Conservation (phyloP, 352 stramenopile genomes). For the Phytophthora rubi region DNA sequence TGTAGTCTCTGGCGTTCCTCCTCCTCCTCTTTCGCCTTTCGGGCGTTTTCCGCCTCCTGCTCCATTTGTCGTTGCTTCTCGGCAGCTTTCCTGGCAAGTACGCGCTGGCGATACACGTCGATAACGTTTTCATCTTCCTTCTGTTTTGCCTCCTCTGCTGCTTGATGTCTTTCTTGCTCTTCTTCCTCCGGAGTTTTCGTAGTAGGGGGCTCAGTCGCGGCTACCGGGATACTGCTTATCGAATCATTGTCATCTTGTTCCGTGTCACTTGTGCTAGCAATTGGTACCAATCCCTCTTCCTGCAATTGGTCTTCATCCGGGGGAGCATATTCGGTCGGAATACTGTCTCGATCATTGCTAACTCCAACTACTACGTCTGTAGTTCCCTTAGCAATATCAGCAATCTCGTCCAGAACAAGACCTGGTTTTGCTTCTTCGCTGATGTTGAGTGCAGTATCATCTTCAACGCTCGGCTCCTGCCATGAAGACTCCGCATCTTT, state of each 20-base stretch:
- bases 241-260: not conserved
- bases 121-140: slow-evolving; percentile 65
- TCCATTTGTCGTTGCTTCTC: slow-evolving; percentile 66
- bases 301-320: not conserved
- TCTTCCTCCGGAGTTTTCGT: slow-evolving; percentile 35
- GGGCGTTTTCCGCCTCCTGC: slow-evolving; percentile 44
- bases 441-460: not conserved
- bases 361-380: not conserved
- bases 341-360: not conserved
- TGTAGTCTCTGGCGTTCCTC: slow-evolving; percentile 22
- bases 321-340: not conserved
- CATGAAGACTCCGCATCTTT: not conserved
- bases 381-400: not conserved
- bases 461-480: slow-evolving; percentile 5
- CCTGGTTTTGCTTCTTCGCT: not conserved
- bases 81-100: slow-evolving; percentile 64
- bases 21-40: slow-evolving; percentile 50
- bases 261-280: not conserved
- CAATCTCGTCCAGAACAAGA: not conserved
- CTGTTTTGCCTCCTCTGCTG: slow-evolving; percentile 58
- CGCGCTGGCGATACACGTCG: slow-evolving; percentile 69
- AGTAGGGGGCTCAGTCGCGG: not conserved
- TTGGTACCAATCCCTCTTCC: not conserved
- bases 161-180: slow-evolving; percentile 41
- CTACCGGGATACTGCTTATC: not conserved